Percentiles rank a stretch among this genome's conserved stretches.
phyloP scores from a whole-genome alignment of 257 asterid genomes.

The Echites panduratus region DNA sequence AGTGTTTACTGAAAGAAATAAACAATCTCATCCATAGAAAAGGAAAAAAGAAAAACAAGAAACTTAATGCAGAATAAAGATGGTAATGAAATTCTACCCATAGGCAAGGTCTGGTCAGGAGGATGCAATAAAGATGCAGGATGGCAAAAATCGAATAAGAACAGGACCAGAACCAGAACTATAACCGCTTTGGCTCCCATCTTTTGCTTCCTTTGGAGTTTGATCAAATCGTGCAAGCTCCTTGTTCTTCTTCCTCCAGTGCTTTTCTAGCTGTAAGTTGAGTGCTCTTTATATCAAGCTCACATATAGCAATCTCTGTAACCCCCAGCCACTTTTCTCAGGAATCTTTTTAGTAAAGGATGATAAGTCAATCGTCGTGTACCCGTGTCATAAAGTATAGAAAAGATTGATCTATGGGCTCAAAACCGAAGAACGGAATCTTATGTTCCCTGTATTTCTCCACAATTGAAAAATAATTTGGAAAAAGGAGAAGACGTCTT shows the following conservation, averaged over 20 bases:
- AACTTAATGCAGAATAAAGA: background rate
- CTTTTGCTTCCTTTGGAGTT: background rate
- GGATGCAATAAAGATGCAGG: too few relatives aligned
- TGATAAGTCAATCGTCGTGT: background rate
- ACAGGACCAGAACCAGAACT: slow-evolving; percentile 23
- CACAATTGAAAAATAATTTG: background rate
- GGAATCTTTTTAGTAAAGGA: slow-evolving; percentile 7
- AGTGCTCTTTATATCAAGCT: background rate
- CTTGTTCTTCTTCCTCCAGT: background rate
- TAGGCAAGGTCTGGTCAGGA: slow-evolving; percentile 17
- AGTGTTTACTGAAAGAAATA: background rate
- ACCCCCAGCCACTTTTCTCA: background rate
- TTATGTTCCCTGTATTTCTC: background rate
- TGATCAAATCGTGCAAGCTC: background rate
- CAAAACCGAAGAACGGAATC: background rate
- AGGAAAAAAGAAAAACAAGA: too few relatives aligned
- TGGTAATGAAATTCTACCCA: slow-evolving; percentile 23
- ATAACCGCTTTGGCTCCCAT: slow-evolving; percentile 25
- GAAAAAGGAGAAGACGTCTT: background rate
- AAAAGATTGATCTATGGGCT: background rate
- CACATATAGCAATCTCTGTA: background rate
- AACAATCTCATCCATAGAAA: background rate
- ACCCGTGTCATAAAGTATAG: background rate
- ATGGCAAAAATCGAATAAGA: slow-evolving; percentile 10
- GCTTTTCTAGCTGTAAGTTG: background rate